A percentile compares a stretch with the other conserved stretches of the same genome.
These are phyloP conservation scores for Fusarium agapanthi DNA, from an alignment of 2,329 filamentous ascomycete species.

Conservation along the genomic window DNA sequence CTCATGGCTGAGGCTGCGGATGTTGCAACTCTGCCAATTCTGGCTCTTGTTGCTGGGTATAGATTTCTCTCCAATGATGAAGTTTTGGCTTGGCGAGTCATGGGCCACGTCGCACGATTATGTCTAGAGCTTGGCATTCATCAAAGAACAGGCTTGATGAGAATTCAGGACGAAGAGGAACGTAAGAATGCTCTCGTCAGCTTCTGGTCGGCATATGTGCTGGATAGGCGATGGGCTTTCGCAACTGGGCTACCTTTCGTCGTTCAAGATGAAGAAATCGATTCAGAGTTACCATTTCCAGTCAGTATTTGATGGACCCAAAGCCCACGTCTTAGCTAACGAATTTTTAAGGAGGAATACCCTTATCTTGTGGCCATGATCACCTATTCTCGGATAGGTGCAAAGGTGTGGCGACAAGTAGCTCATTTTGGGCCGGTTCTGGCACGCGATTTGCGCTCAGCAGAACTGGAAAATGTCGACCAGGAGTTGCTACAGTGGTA, in stretches of 20 bases:
- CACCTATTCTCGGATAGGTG: slow-evolving; percentile 81
- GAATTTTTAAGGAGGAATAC: slow-evolving; percentile 53
- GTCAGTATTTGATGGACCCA: slow-evolving; percentile 57
- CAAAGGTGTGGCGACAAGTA: slow-evolving; percentile 86
- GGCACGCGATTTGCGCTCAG: slow-evolving; percentile 71
- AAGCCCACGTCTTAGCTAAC: slow-evolving; percentile 19
- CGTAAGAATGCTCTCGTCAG: slow-evolving; percentile 73
- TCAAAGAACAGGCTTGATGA: slow-evolving; percentile 75
- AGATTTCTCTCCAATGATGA: slow-evolving; percentile 89
- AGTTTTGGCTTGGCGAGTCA: slow-evolving; percentile 84
- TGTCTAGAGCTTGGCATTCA: slow-evolving; percentile 87
- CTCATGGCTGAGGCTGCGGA: slow-evolving; percentile 63
- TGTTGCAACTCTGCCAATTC: slow-evolving; percentile 58
- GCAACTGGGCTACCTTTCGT: slow-evolving; percentile 89
- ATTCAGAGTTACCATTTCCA: slow-evolving; percentile 79
- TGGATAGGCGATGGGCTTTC: slow-evolving; percentile 89
- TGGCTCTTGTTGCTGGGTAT: slow-evolving; percentile 68
- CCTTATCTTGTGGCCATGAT: slow-evolving; percentile 88
- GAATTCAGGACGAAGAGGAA: slow-evolving; percentile 74
- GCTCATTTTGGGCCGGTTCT: slow-evolving; percentile 70
- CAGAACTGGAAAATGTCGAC: slow-evolving; percentile 83
- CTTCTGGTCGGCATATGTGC: slow-evolving; percentile 87
- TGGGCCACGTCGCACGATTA: slow-evolving; percentile 82
- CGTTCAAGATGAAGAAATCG: slow-evolving; percentile 85
- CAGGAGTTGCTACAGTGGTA: slow-evolving; percentile 90